Evolutionary conservation across 2,329 filamentous ascomycete species (phyloP).

Genomic region (Dactylellina drechsleri): DNA sequence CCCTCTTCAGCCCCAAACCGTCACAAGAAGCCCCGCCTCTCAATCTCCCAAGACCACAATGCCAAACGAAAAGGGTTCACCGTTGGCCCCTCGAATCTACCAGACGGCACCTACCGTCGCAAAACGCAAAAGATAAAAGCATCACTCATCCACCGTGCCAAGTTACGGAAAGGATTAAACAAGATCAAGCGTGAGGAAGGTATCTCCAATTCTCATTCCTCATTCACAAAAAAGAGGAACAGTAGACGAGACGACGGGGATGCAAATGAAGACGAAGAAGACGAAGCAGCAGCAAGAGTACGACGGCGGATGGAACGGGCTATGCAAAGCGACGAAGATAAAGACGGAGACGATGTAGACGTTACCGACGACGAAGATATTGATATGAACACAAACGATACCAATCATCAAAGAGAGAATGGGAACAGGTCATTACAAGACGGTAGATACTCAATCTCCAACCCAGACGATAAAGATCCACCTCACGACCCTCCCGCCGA

Average conservation of each 20-base stretch:
- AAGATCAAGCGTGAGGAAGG: slow-evolving; percentile 78
- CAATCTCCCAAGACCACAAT: slow-evolving; percentile 57
- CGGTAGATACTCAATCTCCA: not conserved
- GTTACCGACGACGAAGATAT: slow-evolving; percentile 55
- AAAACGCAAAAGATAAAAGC: slow-evolving; percentile 92
- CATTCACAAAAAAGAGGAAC: slow-evolving; percentile 43
- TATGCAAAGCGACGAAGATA: slow-evolving; percentile 55
- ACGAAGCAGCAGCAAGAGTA: slow-evolving; percentile 56
- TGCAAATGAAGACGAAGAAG: slow-evolving; percentile 47
- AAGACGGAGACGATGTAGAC: slow-evolving; percentile 55
- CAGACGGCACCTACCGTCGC: slow-evolving; percentile 85
- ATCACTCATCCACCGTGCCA: slow-evolving; percentile 88
- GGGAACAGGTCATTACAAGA: not conserved
- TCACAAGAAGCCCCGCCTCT: slow-evolving; percentile 26
- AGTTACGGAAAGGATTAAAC: slow-evolving; percentile 89
- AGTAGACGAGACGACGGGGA: not conserved
- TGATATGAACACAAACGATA: slow-evolving; percentile 37
- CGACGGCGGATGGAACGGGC: slow-evolving; percentile 56
- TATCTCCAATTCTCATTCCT: slow-evolving; percentile 59
- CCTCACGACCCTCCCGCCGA: slow-evolving; percentile 27
- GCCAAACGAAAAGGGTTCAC: slow-evolving; percentile 76
- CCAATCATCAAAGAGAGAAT: not conserved
- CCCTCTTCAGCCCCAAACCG: slow-evolving; percentile 9
- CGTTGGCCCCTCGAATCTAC: slow-evolving; percentile 88
- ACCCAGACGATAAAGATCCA: slow-evolving; percentile 17